Percentiles rank a stretch among this genome's conserved stretches.
Evolutionary conservation across 306 rosid genomes (phyloP).

Genomic region (Casuarina glauca): DNA sequence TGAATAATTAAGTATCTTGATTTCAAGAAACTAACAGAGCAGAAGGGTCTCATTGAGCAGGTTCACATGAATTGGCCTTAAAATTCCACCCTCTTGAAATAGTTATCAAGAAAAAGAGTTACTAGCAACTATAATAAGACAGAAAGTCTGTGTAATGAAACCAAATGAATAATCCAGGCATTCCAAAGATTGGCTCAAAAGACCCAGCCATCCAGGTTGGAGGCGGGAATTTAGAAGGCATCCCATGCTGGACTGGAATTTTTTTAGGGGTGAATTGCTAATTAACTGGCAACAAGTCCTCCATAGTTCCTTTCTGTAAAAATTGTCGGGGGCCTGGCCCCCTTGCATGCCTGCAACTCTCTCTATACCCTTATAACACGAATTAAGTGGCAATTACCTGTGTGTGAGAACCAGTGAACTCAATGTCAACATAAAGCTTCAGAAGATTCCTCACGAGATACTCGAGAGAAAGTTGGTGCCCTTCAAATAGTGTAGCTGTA

Average conservation of each 20-base stretch:
- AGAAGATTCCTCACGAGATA: constrained; percentile 96
- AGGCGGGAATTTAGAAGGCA: too few species aligned
- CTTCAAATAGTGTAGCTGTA: constrained; percentile 85
- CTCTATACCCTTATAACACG: not conserved
- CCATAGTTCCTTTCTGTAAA: too few species aligned
- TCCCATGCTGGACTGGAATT: too few species aligned
- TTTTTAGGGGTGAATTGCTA: too few species aligned
- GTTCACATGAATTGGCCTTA: not conserved
- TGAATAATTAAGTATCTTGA: not conserved
- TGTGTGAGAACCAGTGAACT: constrained; percentile 97
- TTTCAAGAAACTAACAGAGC: not conserved
- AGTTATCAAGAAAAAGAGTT: not conserved
- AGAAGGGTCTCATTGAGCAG: not conserved
- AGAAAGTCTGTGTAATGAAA: not conserved
- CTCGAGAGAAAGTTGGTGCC: constrained; percentile 89
- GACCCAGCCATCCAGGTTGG: too few species aligned
- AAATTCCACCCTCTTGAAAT: not conserved
- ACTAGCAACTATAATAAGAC: not conserved
- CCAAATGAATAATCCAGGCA: not conserved
- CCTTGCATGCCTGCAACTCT: not conserved
- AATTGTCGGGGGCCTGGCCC: too few species aligned
- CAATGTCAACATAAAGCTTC: constrained; percentile 97
- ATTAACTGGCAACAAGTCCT: too few species aligned
- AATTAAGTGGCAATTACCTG: constrained; percentile 49
- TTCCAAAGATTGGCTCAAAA: not conserved